These are phyloP conservation scores for Aspergillus panamensis DNA, from an alignment of 495 filamentous ascomycete species.

Conservation along the genomic window DNA sequence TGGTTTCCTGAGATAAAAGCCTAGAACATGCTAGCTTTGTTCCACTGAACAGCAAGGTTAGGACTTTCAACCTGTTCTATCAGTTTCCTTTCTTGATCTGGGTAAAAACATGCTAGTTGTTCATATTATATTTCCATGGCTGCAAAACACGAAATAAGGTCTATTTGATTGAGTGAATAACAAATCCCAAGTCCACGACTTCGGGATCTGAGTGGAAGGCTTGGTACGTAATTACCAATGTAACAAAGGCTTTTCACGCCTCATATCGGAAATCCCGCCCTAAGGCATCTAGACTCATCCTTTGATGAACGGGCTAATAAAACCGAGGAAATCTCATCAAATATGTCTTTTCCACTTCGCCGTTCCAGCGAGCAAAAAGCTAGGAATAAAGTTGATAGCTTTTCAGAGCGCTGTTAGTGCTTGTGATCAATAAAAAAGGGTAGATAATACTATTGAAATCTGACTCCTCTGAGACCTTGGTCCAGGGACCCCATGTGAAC, in stretches of 20 bases:
- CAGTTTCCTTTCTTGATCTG: too few species aligned
- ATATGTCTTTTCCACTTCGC: too few species aligned
- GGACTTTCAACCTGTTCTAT: too few species aligned
- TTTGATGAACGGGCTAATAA: neutral
- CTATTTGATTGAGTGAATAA: too few species aligned
- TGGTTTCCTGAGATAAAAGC: neutral
- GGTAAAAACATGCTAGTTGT: too few species aligned
- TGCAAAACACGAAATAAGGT: too few species aligned
- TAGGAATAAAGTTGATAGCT: neutral
- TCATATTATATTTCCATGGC: too few species aligned
- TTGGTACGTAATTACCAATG: neutral
- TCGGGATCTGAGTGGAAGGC: neutral
- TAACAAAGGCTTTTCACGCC: neutral
- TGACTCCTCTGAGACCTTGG: slow-evolving; percentile 8
- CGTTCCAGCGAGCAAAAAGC: neutral
- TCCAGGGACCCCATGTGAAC: neutral
- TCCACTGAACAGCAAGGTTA: too few species aligned
- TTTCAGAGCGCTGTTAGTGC: slow-evolving; percentile 1
- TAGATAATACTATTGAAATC: slow-evolving; percentile 3
- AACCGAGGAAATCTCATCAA: neutral
- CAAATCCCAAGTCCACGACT: too few species aligned
- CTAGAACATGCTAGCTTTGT: neutral
- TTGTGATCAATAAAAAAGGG: slow-evolving; percentile 15
- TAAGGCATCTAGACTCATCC: neutral
- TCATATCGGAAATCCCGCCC: neutral